Evolutionary conservation across 2,329 filamentous ascomycete genomes (phyloP), one percentile per base, ranked within the genome.

Genomic region (Fusarium sp.): DNA sequence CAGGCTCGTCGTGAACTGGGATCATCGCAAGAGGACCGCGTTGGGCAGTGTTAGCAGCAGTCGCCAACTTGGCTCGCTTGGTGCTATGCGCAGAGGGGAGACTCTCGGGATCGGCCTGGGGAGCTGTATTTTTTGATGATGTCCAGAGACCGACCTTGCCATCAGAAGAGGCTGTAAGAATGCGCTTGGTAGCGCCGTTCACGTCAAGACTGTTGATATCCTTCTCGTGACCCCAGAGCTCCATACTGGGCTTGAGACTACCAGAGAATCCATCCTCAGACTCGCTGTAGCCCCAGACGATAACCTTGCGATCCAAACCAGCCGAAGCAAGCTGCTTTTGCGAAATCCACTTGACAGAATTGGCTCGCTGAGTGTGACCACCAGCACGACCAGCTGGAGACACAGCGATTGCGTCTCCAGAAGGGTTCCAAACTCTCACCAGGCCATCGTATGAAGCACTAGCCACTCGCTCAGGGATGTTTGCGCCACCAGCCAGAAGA

Each of bases 371-470:
- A 12, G 88, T 89, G 81, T 97, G 94, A 12, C 93, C 92, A 52
- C 92, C 91, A 38, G 88, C 87, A 63, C 86, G 86, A 10, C 86
- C 86, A 5, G 89, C 86, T 3, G 89, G 83, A 3, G 94, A 95
- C 0, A 91, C 93, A 6, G 93, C 92, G 60, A 97, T 85, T n/a
- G 92, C 85, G 66, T 96, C 88, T n/a, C 93, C 94, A 1, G 94
- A 95, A 70, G 91, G 90, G 75, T 96, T 92, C 95, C 96, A 99
- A 70, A 98, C 87, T 72, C 95, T 87, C 59, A 98, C 83, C 18
- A 97, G 83, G 11, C 95, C 95, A 79, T 99, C 96, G 78, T 97
- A 98, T 50, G 93, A 95, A 30, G 90, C 94, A n/a, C 94, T 97
- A n/a, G 97, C 83, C 65, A 98, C 91, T 68, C 92, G 85, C 51